A percentile compares a stretch with the other conserved stretches of the same genome.
Conservation (phyloP, 176 grass and related monocot species). For the Avena atlantica region DNA sequence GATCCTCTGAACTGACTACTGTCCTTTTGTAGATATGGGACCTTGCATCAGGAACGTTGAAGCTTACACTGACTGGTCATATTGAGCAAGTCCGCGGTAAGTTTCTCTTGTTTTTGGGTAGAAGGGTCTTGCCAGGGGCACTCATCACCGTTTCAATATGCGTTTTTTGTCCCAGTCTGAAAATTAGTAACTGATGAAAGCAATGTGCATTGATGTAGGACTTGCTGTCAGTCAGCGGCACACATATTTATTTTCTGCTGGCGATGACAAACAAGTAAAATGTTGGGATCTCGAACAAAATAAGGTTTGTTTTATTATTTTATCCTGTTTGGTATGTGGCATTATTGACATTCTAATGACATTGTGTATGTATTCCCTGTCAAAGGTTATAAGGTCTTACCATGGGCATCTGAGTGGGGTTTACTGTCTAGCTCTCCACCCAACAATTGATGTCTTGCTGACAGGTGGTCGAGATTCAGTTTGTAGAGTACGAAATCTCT, state of each 20-base stretch:
- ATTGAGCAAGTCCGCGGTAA: slow-evolving; percentile 93
- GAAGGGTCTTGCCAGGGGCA: not conserved
- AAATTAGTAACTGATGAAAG: slow-evolving; percentile 31
- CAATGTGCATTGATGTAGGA: slow-evolving; percentile 57
- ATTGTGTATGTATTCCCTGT: slow-evolving; percentile 31
- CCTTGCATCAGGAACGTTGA: slow-evolving; percentile 90
- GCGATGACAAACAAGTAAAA: slow-evolving; percentile 99
- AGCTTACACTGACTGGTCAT: slow-evolving; percentile 97
- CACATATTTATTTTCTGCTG: slow-evolving; percentile 99
- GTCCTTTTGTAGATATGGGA: slow-evolving; percentile 89
- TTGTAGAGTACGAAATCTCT: slow-evolving; percentile 77
- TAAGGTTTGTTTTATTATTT: slow-evolving; percentile 68
- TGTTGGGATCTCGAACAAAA: slow-evolving; percentile 99
- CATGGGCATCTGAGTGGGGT: slow-evolving; percentile 99
- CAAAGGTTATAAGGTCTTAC: slow-evolving; percentile 94
- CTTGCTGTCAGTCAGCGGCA: slow-evolving; percentile 93
- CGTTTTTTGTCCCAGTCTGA: slow-evolving; percentile 11
- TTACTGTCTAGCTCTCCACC: slow-evolving; percentile 96
- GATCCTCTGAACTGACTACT: not conserved
- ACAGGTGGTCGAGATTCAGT: slow-evolving; percentile 98
- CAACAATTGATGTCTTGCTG: slow-evolving; percentile 90
- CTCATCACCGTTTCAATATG: not conserved
- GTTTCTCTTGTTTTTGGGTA: slow-evolving; percentile 36
- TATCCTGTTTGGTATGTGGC: not conserved
- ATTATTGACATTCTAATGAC: slow-evolving; percentile 29